Base-by-base conservation (phyloP, 345 rosid species). In the Litchi chinensis region DNA sequence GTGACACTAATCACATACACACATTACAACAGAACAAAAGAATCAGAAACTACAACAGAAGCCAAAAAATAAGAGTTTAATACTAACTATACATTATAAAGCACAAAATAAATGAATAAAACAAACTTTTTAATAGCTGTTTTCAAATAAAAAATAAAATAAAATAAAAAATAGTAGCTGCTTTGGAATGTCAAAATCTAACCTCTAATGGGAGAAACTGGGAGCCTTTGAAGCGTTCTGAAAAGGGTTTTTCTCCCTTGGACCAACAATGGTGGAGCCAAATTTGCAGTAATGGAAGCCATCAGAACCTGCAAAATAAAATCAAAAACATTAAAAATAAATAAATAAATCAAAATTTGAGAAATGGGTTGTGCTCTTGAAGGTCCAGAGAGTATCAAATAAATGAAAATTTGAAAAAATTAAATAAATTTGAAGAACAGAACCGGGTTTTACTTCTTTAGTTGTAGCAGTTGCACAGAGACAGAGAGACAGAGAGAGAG, bases 221-320 rank as follows among this genome's bases (percentile, higher is more conserved):
- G 81, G 16, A 81, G 82, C 73, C 78, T 88, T 68, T 77, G 89
- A 82, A 70, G 28, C 77, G 87, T 65, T 64, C 69, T 63, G 86
- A 82, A 85, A 83, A 78, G 82, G 73, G 86, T 80, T 76, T 78
- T 85, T 76, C 88, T 84, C 60, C 77, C 85, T 22, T 77, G 84
- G 12, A 86, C 78, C 79, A 83, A 26, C 72, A 91, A 80, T 79
- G 88, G 81, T 5, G 93, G 78, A 77, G 86, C 81, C 80, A 89
- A 78, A 78, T 24, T 81, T 62, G 90, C 86, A 76, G 86, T 56
- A n/a, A 92, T 65, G 11, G 95, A 89, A 86, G 94, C 90, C 98
- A 91, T 92, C 48, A 26, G 37, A 10, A 80, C 74, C 85, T 79
- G 80, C 21, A 76, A 74, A n/a, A 71, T 13, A 37, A 43, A 28